phyloP scores from a whole-genome alignment of 2,329 filamentous ascomycete genomes.

The Elsinoe arachidis region DNA sequence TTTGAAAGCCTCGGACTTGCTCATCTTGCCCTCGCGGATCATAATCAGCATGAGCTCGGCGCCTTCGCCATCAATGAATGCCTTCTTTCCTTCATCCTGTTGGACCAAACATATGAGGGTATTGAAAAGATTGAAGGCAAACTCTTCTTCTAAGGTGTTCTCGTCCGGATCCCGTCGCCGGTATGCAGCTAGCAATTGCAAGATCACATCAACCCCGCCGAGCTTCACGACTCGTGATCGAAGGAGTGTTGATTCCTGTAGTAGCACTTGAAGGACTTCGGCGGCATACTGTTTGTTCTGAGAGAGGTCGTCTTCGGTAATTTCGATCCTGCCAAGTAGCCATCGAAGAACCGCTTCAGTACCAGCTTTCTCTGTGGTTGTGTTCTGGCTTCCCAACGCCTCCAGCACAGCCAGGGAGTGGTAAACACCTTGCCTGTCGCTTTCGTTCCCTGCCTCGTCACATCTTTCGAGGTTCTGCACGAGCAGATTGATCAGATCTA shows the following conservation, averaged over 20 bases:
- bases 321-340: conserved; percentile 66
- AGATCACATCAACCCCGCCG: conserved; percentile 67
- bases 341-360: conserved; percentile 64
- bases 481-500: conserved; percentile 65
- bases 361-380: conserved; percentile 63
- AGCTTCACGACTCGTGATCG: conserved; percentile 49
- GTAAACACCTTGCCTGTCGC: conserved; percentile 78
- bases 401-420: conserved; percentile 74
- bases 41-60: conserved; percentile 87
- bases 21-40: conserved; percentile 79
- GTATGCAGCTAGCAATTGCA: conserved; percentile 78
- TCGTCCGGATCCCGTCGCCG: conserved; percentile 77
- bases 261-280: conserved; percentile 80
- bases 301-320: conserved; percentile 56
- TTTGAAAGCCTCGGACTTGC: conserved; percentile 69
- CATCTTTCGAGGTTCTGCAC: conserved; percentile 71
- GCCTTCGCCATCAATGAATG: conserved; percentile 83
- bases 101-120: conserved; percentile 72
- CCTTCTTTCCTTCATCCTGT: conserved; percentile 62
- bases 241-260: conserved; percentile 65
- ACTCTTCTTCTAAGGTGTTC: conserved; percentile 86
- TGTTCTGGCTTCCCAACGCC: conserved; percentile 65
- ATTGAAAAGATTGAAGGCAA: conserved; percentile 89
- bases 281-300: conserved; percentile 96
- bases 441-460: conserved; percentile 58